Conservation (phyloP, 768 basidiomycete genomes). For the Brasilioporus rufonigricans region DNA sequence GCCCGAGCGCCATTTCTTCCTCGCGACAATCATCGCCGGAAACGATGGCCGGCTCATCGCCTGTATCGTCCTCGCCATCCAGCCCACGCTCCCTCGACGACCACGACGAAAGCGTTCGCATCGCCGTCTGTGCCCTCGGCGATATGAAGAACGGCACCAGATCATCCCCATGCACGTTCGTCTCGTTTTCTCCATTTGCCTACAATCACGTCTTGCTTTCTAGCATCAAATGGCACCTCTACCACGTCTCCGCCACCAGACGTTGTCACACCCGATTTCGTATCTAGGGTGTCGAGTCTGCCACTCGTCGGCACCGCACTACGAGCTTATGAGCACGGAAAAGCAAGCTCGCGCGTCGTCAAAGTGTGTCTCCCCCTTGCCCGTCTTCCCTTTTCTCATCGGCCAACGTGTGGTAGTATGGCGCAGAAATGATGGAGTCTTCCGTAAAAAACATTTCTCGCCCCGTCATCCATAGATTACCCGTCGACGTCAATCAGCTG, state of each 20-base stretch:
- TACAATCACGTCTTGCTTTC: not conserved
- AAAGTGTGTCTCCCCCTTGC: slow-evolving; percentile 51
- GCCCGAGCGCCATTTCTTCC: not conserved
- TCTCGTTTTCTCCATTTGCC: not conserved
- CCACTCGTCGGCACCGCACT: slow-evolving; percentile 75
- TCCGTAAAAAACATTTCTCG: slow-evolving; percentile 77
- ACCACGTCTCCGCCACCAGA: slow-evolving; percentile 14
- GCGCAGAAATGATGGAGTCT: slow-evolving; percentile 84
- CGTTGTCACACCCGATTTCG: slow-evolving; percentile 31
- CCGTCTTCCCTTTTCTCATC: slow-evolving; percentile 9
- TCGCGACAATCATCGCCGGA: not conserved
- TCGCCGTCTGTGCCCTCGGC: slow-evolving; percentile 73
- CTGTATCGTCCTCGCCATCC: slow-evolving; percentile 13
- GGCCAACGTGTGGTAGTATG: slow-evolving; percentile 52
- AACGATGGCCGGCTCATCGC: slow-evolving; percentile 15
- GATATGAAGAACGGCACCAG: slow-evolving; percentile 64
- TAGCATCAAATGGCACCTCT: slow-evolving; percentile 9
- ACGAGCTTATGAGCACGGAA: slow-evolving; percentile 76
- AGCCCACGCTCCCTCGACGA: slow-evolving; percentile 35
- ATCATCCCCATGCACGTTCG: slow-evolving; percentile 14
- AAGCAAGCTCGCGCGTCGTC: slow-evolving; percentile 80
- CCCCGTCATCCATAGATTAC: slow-evolving; percentile 77
- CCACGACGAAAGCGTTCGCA: slow-evolving; percentile 75
- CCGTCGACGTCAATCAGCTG: slow-evolving; percentile 68
- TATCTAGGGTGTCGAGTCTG: slow-evolving; percentile 61